phyloP scores from a whole-genome alignment of 176 grass and related monocot species.

The Carex kokanica region DNA sequence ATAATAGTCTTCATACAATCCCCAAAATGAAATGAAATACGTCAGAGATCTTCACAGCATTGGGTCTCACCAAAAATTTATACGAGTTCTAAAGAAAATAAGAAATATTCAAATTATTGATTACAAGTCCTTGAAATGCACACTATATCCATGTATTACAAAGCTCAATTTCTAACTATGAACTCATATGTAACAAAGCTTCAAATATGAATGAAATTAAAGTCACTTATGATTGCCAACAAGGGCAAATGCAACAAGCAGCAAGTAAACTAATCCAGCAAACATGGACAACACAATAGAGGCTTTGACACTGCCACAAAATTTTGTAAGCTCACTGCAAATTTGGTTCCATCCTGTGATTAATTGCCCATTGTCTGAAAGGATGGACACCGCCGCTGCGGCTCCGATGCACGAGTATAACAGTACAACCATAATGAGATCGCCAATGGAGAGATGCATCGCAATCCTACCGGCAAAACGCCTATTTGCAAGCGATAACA shows the following conservation, averaged over 20 bases:
- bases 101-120: background rate
- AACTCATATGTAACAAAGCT: background rate
- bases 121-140: background rate
- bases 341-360: background rate
- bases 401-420: conserved; percentile 7
- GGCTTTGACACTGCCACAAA: background rate
- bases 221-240: background rate
- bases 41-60: too few relatives aligned
- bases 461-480: background rate
- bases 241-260: conserved; percentile 3
- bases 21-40: too few relatives aligned
- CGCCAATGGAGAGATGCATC: background rate
- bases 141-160: background rate
- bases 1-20: too few relatives aligned
- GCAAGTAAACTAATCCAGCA: background rate
- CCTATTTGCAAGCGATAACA: background rate
- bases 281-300: conserved; percentile 5
- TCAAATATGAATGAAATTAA: background rate
- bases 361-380: background rate
- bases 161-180: background rate
- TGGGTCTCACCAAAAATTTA: too few relatives aligned
- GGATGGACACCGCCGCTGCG: background rate
- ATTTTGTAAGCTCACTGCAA: background rate
- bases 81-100: background rate
- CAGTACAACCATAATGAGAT: conserved; percentile 2